Base-by-base conservation (phyloP, 2,329 filamentous ascomycete genomes). In the Geosmithia putterillii region DNA sequence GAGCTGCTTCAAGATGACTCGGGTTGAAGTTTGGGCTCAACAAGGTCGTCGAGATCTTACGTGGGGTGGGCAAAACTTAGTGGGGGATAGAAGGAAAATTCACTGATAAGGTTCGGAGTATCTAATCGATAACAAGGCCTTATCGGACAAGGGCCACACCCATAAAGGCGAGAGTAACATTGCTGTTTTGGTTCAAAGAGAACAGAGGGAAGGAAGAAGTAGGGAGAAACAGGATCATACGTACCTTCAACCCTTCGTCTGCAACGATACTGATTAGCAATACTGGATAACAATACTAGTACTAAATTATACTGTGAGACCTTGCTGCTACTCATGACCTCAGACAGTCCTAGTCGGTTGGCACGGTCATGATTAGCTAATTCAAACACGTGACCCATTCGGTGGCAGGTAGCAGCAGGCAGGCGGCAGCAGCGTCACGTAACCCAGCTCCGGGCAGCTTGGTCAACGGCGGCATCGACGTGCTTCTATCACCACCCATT, bases 371-470 rank as follows among this genome's bases (percentile, higher is more conserved):
- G 40, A 32, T 41, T 41, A 41, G 3, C 21, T 32, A 41, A 41
- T 17, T 7, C 3, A 6, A 7, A 14, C 40, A 41, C 40, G 40
- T 41, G 40, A 41, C 25, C 9, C 20, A 48, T 17, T 32, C 49
- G 42, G 45, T 45, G 53, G 48, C 47, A 52, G 53, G 46, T 51
- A 50, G 45, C 28, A 51, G 59, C 56, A 67, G 50, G 59, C 56
- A 67, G 64, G 64, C 64, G 61, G 55, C 63, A 65, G 54, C 56
- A 32, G 62, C 54, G 60, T 69, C 64, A 60, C 65, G 66, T 69
- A 69, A 65, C 58, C 53, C 45, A 63, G 61, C 62, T 62, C 54
- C 51, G 42, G 45, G 47, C 46, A 64, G 62, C 62, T 58, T 22
- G 34, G 38, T 56, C 56, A 56, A 59, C 52, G 53, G 50, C 57